Percentiles rank a stretch among this genome's conserved stretches.
phyloP scores from a whole-genome alignment of 805 yeast genomes.

The Debaryomyces tyrocola region DNA sequence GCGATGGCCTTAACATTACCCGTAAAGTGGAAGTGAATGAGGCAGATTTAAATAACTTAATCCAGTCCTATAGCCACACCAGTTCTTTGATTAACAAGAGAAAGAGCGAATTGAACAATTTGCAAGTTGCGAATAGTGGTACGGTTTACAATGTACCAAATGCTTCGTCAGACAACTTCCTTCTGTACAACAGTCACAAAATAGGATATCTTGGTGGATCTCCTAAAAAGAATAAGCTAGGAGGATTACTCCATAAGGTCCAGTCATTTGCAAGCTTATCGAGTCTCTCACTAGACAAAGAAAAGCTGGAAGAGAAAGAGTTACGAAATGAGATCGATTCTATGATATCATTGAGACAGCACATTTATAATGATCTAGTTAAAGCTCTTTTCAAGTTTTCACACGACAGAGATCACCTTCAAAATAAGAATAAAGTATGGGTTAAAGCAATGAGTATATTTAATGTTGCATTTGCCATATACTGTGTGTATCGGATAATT shows the following conservation, averaged over 20 bases:
- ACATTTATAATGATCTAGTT: constrained; percentile 31
- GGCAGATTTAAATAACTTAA: constrained; percentile 30
- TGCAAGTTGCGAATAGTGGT: constrained; percentile 21
- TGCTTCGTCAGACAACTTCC: constrained; percentile 9
- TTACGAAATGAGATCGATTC: constrained; percentile 41
- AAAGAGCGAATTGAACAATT: constrained; percentile 26
- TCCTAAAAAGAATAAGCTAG: constrained; percentile 15
- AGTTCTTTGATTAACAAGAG: constrained; percentile 33
- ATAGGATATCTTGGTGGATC: constrained; percentile 3
- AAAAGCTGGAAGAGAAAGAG: constrained; percentile 28
- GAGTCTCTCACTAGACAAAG: constrained; percentile 6
- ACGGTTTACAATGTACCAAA: constrained; percentile 22
- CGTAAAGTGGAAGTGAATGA: constrained; percentile 19
- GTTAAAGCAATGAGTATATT: constrained; percentile 4
- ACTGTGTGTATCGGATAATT: constrained; percentile 49
- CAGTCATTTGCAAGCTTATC: constrained; percentile 42
- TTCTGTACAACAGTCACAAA: constrained; percentile 6
- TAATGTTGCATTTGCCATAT: constrained; percentile 38
- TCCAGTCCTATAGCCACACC: constrained; percentile 44
- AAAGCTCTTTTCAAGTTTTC: constrained; percentile 16
- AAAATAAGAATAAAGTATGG: neutral
- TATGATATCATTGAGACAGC: constrained; percentile 28
- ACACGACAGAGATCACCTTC: constrained; percentile 10
- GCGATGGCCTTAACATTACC: neutral
- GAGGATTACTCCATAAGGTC: constrained; percentile 37